Evolutionary conservation across 352 stramenopile genomes (phyloP).

Genomic region (Globisporangium yorkense): DNA sequence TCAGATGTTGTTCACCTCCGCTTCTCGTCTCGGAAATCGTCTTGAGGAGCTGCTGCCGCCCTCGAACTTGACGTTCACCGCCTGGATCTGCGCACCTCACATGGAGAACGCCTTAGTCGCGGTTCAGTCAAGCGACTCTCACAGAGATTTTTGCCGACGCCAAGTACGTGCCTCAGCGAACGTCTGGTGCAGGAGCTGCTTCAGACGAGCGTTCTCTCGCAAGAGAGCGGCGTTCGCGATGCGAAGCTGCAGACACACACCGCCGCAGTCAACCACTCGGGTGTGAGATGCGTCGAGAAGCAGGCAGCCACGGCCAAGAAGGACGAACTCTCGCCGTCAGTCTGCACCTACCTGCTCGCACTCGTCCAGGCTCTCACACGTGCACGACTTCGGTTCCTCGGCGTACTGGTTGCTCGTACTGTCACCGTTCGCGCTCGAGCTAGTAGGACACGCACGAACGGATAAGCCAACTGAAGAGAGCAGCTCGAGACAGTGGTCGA

Average conservation of each 20-base stretch:
- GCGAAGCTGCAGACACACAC: slow-evolving; percentile 9
- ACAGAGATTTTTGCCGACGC: neutral
- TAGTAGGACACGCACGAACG: neutral
- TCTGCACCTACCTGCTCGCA: neutral
- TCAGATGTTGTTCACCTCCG: neutral
- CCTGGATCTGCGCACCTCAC: slow-evolving; percentile 3
- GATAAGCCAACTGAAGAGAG: too few relatives aligned
- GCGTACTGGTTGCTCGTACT: neutral
- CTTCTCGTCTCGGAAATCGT: neutral
- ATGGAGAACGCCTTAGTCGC: neutral
- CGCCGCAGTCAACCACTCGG: neutral
- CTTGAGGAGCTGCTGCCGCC: neutral
- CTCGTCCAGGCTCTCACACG: neutral
- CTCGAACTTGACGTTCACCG: slow-evolving; percentile 1
- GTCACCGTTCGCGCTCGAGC: neutral
- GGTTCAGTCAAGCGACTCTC: neutral
- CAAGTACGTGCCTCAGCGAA: slow-evolving; percentile 21
- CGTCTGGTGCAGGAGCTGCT: slow-evolving; percentile 27
- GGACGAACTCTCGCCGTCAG: too few relatives aligned
- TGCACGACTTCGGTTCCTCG: neutral
- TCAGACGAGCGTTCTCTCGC: slow-evolving; percentile 26
- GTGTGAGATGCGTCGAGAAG: neutral
- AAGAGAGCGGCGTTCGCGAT: slow-evolving; percentile 21
- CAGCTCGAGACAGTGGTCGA: neutral
- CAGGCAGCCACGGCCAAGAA: too few relatives aligned